phyloP scores from a whole-genome alignment of 139 green algal genomes.

The Axilococcus clingmanii region DNA sequence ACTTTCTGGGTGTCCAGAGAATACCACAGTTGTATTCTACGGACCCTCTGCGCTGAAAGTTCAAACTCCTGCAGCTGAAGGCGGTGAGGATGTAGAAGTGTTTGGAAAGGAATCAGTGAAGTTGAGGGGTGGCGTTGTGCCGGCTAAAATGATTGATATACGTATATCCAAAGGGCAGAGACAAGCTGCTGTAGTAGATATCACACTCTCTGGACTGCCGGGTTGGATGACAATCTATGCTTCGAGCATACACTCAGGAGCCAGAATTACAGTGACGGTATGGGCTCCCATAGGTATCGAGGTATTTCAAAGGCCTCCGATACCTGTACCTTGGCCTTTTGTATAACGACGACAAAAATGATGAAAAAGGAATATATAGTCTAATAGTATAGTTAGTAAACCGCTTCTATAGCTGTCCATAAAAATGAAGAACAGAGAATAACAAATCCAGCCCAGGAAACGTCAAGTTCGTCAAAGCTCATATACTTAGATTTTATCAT shows the following conservation, averaged over 20 bases:
- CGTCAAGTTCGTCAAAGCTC: too few species aligned
- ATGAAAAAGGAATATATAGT: too few species aligned
- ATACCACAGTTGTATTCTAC: conserved; percentile 50
- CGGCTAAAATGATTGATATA: conserved; percentile 41
- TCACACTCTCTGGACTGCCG: conserved; percentile 36
- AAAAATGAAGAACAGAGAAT: too few species aligned
- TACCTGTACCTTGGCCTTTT: conserved; percentile 38
- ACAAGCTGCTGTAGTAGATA: conserved; percentile 15
- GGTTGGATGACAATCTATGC: conserved; percentile 43
- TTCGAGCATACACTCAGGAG: background rate
- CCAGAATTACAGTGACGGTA: background rate
- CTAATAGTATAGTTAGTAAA: too few species aligned
- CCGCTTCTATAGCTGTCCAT: too few species aligned
- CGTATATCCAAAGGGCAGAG: conserved; percentile 52
- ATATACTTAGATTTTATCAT: too few species aligned
- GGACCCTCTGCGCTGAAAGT: conserved; percentile 37
- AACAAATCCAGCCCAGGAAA: too few species aligned
- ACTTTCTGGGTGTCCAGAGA: conserved; percentile 39
- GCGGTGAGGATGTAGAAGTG: background rate
- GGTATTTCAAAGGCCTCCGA: conserved; percentile 67
- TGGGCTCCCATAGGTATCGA: conserved; percentile 76
- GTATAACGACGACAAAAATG: too few species aligned
- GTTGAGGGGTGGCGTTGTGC: conserved; percentile 37
- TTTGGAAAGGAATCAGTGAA: conserved; percentile 35
- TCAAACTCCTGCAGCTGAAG: background rate